Percentiles rank a stretch among this genome's conserved stretches.
Conservation (phyloP, 495 filamentous ascomycete genomes). For the Gamarada debralockiae region DNA sequence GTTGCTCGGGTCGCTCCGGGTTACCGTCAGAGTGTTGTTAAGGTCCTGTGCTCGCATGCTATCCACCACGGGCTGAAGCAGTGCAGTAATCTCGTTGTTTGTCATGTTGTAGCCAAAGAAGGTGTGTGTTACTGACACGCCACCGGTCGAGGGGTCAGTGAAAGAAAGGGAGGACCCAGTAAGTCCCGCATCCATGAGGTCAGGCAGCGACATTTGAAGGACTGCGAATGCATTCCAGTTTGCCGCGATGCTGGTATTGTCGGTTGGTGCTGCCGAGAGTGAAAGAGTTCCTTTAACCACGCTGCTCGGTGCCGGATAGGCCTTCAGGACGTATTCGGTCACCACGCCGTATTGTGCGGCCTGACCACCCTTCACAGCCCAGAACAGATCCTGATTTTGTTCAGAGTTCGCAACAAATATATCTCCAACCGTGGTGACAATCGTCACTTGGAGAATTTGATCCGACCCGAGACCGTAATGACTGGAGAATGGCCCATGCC, state of each 20-base stretch:
- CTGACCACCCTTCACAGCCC: constrained; percentile 45
- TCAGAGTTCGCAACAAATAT: constrained; percentile 31
- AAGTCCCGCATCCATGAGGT: constrained; percentile 3
- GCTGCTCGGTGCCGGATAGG: constrained; percentile 17
- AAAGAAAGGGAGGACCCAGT: neutral
- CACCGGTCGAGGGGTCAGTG: neutral
- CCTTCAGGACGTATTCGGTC: constrained; percentile 13
- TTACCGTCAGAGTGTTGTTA: neutral
- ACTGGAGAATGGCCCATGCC: constrained; percentile 41
- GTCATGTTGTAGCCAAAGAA: constrained; percentile 5
- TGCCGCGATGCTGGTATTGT: neutral
- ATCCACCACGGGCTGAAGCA: neutral
- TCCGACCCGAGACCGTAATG: constrained; percentile 48
- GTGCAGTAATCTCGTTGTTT: neutral
- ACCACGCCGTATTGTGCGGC: constrained; percentile 29
- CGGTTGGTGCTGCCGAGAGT: neutral
- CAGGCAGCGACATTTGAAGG: neutral
- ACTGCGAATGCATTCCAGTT: neutral
- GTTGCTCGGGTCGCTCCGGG: neutral
- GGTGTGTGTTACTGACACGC: neutral
- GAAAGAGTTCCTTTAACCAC: neutral
- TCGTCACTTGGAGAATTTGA: constrained; percentile 39
- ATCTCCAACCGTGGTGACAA: constrained; percentile 40
- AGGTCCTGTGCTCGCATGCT: neutral
- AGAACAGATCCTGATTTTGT: constrained; percentile 43